A percentile compares a stretch with the other conserved stretches of the same genome.
Evolutionary conservation across 1,284 basidiomycete genomes (phyloP).

Genomic region (Trametes polyzona): DNA sequence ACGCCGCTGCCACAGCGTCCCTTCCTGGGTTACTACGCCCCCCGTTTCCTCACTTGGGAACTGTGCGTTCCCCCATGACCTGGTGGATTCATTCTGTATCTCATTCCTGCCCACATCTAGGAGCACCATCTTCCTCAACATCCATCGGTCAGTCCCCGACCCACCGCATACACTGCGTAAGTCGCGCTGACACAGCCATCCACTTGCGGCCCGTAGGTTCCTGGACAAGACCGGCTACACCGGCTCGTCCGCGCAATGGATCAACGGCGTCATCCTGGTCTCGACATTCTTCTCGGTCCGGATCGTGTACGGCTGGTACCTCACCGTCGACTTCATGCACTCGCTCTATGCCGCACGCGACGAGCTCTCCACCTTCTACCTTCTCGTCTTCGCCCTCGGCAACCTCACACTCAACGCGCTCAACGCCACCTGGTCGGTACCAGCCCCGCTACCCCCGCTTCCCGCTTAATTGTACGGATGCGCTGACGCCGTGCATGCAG

Average conservation of each 20-base stretch:
- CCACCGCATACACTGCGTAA: neutral
- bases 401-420: conserved; percentile 66
- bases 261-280: conserved; percentile 70
- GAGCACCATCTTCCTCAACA: conserved; percentile 79
- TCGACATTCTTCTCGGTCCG: conserved; percentile 64
- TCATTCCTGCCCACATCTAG: conserved; percentile 35
- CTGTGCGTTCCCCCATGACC: conserved; percentile 44
- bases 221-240: conserved; percentile 75
- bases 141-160: conserved; percentile 61
- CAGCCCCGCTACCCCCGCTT: too few species aligned
- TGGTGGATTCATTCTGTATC: neutral
- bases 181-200: neutral
- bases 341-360: conserved; percentile 54
- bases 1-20: conserved; percentile 55
- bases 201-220: conserved; percentile 50
- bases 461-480: too few species aligned
- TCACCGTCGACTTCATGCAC: conserved; percentile 66
- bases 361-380: conserved; percentile 50
- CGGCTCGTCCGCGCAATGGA: conserved; percentile 63
- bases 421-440: conserved; percentile 75
- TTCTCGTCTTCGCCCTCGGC: conserved; percentile 54
- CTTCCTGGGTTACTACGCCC: conserved; percentile 72
- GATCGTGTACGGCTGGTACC: conserved; percentile 65
- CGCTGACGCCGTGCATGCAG: conserved; percentile 37
- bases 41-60: conserved; percentile 78